These are phyloP conservation scores for Aspergillus niger DNA, from an alignment of 2,329 filamentous ascomycete species.

Conservation along the genomic window DNA sequence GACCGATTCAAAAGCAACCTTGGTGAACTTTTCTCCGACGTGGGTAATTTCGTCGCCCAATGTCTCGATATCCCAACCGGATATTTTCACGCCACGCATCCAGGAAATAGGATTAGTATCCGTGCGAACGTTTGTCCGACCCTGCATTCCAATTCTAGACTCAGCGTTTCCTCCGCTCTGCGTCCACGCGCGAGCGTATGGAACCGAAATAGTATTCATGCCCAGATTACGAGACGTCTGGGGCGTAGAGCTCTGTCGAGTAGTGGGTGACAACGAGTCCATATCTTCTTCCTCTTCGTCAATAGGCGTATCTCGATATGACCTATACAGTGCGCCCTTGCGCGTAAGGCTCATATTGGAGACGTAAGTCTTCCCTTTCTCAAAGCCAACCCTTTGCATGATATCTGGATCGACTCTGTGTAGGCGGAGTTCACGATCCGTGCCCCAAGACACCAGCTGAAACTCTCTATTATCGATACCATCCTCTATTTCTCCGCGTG, in stretches of 20 bases:
- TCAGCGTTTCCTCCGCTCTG: slow-evolving; percentile 53
- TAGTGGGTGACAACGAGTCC: slow-evolving; percentile 33
- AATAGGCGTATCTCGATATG: slow-evolving; percentile 73
- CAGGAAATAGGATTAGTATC: slow-evolving; percentile 63
- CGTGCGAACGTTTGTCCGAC: slow-evolving; percentile 48
- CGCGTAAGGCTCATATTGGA: slow-evolving; percentile 72
- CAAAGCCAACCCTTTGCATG: slow-evolving; percentile 70
- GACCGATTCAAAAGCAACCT: slow-evolving; percentile 61
- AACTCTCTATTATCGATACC: slow-evolving; percentile 83
- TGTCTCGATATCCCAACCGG: slow-evolving; percentile 55
- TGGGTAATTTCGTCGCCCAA: slow-evolving; percentile 63
- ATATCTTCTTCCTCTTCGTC: slow-evolving; percentile 57
- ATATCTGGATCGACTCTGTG: slow-evolving; percentile 69
- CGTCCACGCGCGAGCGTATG: slow-evolving; percentile 51
- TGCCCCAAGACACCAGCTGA: slow-evolving; percentile 89
- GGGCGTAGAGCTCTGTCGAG: slow-evolving; percentile 21
- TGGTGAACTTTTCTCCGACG: slow-evolving; percentile 62
- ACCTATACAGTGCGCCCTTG: slow-evolving; percentile 82
- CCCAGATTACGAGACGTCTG: slow-evolving; percentile 38
- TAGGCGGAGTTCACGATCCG: slow-evolving; percentile 78
- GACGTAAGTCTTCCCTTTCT: slow-evolving; percentile 66
- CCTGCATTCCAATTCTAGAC: slow-evolving; percentile 51
- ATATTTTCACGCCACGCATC: slow-evolving; percentile 67
- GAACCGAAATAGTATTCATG: slow-evolving; percentile 55
- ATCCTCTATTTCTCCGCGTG: slow-evolving; percentile 68